phyloP scores from a whole-genome alignment of 2,329 filamentous ascomycete species.

The Cytospora mali region DNA sequence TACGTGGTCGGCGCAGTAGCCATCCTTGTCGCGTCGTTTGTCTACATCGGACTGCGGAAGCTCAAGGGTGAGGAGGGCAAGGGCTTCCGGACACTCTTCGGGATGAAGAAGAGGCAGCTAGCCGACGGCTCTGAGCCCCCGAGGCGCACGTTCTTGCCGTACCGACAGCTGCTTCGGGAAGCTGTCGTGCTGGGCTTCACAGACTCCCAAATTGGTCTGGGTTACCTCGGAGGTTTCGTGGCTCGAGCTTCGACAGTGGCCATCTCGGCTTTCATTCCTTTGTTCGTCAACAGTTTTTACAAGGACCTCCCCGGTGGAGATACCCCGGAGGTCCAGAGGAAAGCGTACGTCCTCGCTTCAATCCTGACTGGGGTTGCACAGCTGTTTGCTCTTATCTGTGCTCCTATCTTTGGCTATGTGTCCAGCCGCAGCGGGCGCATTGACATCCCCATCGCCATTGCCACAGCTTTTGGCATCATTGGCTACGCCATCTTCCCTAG shows the following conservation, averaged over 20 bases:
- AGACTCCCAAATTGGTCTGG: constrained; percentile 78
- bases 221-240: constrained; percentile 92
- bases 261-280: constrained; percentile 91
- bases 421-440: constrained; percentile 68
- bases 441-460: constrained; percentile 74
- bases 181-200: constrained; percentile 71
- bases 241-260: constrained; percentile 92
- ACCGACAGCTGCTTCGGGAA: constrained; percentile 61
- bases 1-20: constrained; percentile 80
- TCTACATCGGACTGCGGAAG: constrained; percentile 74
- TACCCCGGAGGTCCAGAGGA: constrained; percentile 64
- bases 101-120: constrained; percentile 35
- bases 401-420: constrained; percentile 84
- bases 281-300: constrained; percentile 86
- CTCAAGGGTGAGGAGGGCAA: constrained; percentile 77
- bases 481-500: constrained; percentile 78
- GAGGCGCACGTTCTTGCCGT: constrained; percentile 49
- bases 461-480: constrained; percentile 72
- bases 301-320: constrained; percentile 75
- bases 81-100: constrained; percentile 64
- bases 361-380: constrained; percentile 89
- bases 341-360: constrained; percentile 85
- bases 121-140: constrained; percentile 28
- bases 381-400: constrained; percentile 79
- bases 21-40: constrained; percentile 71